Evolutionary conservation across 2,329 filamentous ascomycete genomes (phyloP), one percentile per base, ranked within the genome.

Genomic region (Ophioceras dolichostomum): DNA sequence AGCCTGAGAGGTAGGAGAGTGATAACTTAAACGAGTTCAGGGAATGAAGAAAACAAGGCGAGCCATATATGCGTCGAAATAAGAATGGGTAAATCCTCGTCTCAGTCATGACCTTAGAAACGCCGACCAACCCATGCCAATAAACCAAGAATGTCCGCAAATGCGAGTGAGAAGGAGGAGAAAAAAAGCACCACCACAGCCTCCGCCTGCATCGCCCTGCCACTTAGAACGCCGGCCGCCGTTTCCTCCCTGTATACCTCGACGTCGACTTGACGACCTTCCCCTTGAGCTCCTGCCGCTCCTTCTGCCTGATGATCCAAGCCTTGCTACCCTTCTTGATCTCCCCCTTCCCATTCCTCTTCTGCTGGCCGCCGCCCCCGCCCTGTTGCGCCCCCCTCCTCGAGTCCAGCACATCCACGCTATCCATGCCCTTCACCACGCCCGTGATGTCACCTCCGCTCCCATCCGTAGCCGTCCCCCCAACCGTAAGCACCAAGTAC

Each of bases 401-500:
- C 16, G 73, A 67, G 56, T 94, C 87, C 48, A 84, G 54, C 8
- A 94, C 75, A 55, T 91, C 84, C 6, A 96, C 86, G 29, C 72
- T 82, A 16, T 91, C 83, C 86, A 96, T 85, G 2, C 83, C 85
- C 41, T 79, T 72, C 10, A 98, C 86, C 3, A 94, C 83, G 5
- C 84, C 83, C 0, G 88, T 95, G 45, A 98, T 95, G 54, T 94
- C 88, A 8, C 83, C 81, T 2, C 73, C 70, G 32, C 57, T 59
- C 22, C 63, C 65, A 2, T 65, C 62, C 1, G 62, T 53, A 1
- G 59, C 62, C 0, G 60, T 61, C 4, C 75, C 76, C 22, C 89
- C 91, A 2, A 94, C 91, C 0, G 87, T 95, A 22, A 98, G 64
- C 0, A 98, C 89, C 3, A 98, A 68, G 56, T 98, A 98, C n/a